Conservation (phyloP, 305 asterid genomes). For the Fraxinus ornus region DNA sequence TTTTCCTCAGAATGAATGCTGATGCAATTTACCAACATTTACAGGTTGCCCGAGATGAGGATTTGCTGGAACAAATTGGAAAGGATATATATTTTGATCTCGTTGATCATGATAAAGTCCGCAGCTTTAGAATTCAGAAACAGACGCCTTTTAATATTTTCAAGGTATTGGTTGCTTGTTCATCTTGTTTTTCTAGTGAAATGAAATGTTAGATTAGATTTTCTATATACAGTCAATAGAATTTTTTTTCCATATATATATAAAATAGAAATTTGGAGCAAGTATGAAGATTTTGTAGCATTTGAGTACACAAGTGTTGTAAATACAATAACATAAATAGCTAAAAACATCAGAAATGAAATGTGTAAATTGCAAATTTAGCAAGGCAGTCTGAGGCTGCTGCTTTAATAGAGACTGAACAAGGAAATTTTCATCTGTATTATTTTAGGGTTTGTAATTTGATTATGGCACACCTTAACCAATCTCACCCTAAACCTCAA, state of each 20-base stretch:
- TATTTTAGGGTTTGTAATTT: not conserved
- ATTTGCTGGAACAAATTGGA: constrained; percentile 83
- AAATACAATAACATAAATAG: not conserved
- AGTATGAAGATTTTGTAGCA: not conserved
- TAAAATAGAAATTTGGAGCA: not conserved
- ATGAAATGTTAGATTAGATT: not conserved
- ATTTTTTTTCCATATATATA: not conserved
- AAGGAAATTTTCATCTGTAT: not conserved
- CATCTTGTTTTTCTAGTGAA: not conserved
- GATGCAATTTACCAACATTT: constrained; percentile 21
- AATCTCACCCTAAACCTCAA: not conserved
- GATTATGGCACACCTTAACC: not conserved
- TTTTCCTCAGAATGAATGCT: constrained; percentile 23
- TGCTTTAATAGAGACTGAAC: not conserved
- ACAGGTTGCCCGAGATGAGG: constrained; percentile 97
- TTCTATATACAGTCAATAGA: not conserved
- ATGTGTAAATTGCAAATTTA: not conserved
- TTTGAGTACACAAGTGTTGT: not conserved
- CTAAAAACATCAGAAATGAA: not conserved
- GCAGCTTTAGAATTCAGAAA: constrained; percentile 81
- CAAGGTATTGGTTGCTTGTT: constrained; percentile 36
- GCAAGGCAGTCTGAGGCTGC: not conserved
- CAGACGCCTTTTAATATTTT: constrained; percentile 67
- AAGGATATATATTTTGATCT: constrained; percentile 88
- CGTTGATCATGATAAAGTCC: constrained; percentile 95